Evolutionary conservation across 2,329 filamentous ascomycete species (phyloP).

Genomic region (Nemania serpens): DNA sequence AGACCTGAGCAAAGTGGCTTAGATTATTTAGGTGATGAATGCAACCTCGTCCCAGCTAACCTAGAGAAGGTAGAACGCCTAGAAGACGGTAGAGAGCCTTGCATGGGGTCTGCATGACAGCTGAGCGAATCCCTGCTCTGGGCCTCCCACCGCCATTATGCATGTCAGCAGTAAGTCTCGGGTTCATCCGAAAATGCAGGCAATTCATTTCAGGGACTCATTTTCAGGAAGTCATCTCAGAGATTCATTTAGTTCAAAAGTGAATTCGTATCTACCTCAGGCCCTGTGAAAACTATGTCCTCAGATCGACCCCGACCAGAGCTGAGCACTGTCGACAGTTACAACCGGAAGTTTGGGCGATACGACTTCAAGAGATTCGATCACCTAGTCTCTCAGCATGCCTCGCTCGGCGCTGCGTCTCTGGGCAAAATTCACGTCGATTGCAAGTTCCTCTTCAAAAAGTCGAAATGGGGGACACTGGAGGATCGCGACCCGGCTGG

Average conservation of each 20-base stretch:
- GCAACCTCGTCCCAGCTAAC: conserved; percentile 9
- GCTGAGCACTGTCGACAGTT: conserved; percentile 25
- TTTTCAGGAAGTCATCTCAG: background rate
- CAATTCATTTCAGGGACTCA: background rate
- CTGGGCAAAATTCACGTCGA: conserved; percentile 36
- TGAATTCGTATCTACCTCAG: background rate
- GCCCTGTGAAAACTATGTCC: conserved; percentile 3
- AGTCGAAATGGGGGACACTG: conserved; percentile 39
- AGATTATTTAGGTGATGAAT: conserved; percentile 9
- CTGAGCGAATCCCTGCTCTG: conserved; percentile 18
- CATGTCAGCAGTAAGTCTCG: background rate
- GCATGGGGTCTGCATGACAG: conserved; percentile 21
- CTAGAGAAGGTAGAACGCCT: background rate
- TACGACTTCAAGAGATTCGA: conserved; percentile 36
- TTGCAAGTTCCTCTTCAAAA: conserved; percentile 38
- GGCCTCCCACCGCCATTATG: background rate
- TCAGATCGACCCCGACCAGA: conserved; percentile 19
- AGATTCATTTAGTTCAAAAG: background rate
- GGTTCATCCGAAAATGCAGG: background rate
- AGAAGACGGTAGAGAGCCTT: too few species aligned
- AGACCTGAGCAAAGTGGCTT: conserved; percentile 5
- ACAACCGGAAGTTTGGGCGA: conserved; percentile 31
- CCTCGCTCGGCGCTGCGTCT: conserved; percentile 28
- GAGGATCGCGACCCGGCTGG: conserved; percentile 31
- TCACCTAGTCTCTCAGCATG: conserved; percentile 24